Base-by-base conservation (phyloP, 2,329 filamentous ascomycete species). In the Trichoderma atrobrunneum region DNA sequence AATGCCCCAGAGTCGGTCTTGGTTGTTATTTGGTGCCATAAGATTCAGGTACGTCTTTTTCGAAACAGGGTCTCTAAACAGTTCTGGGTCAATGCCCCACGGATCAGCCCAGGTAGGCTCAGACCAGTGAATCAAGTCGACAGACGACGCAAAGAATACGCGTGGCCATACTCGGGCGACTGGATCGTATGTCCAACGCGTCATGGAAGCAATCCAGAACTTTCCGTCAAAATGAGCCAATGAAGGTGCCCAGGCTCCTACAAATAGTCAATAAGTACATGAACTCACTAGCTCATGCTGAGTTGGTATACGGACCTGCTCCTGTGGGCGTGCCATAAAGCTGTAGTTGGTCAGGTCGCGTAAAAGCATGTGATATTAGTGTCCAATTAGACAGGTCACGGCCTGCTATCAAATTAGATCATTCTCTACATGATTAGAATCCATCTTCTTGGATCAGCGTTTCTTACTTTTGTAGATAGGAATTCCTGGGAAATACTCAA, bases 361-460 rank as follows among this genome's bases (percentile, higher is more conserved):
- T 14, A 24, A 54, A 54, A 24, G 48, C 48, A 3, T 54, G 48
- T 24, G 48, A 54, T 24, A 54, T 54, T 12, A 54, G 6, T 12
- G 11, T 14, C 48, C 48, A 54, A 14, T 54, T 54, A 1, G 48
- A 54, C 48, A 54, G 2, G 1, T 54, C 48, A 24, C 21, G 48
- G 2, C 48, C 48, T 54, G 5, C 5, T 21, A n/a, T 14, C 48
- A 14, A 24, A 11, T 51, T 51, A 51, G 48, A 7, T 51, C 11
- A 2, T 7, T 12, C 3, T 7, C 5, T 2, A 51, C 5, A 48
- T 10, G 18, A 21, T 21, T 11, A 3, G n/a, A 48, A 2, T 24
- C 10, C 0, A 51, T 1, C 4, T 6, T 12, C 0, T 1, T 11
- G 1, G n/a, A 6, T 1, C n/a, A 12, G n/a, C 10, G 11, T 1